These are phyloP conservation scores for Chrysanthemum lavandulifolium DNA, from an alignment of 129 eudicot genomes.

Conservation along the genomic window DNA sequence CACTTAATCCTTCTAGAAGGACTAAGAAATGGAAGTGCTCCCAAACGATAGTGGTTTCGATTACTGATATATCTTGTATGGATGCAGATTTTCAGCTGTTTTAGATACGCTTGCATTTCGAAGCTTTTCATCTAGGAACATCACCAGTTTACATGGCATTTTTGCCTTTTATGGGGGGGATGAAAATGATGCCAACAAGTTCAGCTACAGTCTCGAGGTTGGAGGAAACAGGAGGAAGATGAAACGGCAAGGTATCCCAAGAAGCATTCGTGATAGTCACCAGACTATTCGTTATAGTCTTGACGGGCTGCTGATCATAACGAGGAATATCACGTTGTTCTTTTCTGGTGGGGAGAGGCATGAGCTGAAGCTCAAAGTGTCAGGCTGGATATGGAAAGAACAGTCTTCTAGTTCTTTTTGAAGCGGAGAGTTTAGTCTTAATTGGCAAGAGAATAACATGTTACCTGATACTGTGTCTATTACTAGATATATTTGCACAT, in stretches of 20 bases:
- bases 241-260: constrained; percentile 59
- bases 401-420: constrained; percentile 26
- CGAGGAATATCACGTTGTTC: constrained; percentile 49
- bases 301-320: constrained; percentile 54
- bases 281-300: constrained; percentile 50
- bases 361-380: constrained; percentile 60
- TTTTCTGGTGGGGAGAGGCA: constrained; percentile 63
- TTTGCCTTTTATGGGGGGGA: constrained; percentile 57
- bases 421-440: not conserved
- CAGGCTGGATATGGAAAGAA: constrained; percentile 67
- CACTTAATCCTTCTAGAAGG: not conserved
- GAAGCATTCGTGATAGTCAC: constrained; percentile 67
- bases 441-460: constrained; percentile 1
- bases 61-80: not conserved
- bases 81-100: constrained; percentile 55
- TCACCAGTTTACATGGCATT: constrained; percentile 69
- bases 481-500: constrained; percentile 12
- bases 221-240: constrained; percentile 48
- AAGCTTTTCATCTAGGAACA: constrained; percentile 52
- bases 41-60: not conserved
- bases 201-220: constrained; percentile 54
- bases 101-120: constrained; percentile 69
- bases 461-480: not conserved
- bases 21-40: not conserved
- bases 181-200: constrained; percentile 55